Base-by-base conservation (phyloP, 2,329 filamentous ascomycete genomes). In the Epichloe elymi region DNA sequence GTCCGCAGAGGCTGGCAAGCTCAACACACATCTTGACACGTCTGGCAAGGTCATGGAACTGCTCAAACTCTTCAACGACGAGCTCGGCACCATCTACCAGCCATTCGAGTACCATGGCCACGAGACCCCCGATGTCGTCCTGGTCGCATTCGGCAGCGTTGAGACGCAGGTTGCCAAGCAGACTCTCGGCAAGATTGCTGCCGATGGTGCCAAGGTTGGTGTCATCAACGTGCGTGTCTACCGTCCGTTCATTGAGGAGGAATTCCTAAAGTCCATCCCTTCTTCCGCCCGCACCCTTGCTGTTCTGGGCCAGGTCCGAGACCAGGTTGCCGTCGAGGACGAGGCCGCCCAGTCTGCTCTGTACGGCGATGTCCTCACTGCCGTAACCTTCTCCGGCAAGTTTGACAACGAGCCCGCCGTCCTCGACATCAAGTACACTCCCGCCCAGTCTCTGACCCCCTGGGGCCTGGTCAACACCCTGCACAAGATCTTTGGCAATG, bases 101-200 rank as follows among this genome's bases (percentile, higher is more conserved):
- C 81, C 88, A 6, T 98, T 97, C 60, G 93, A 98, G 70, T 98
- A 98, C 71, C 79, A 85, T 61, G 93, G 93, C 23, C 88, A 97
- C 64, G 73, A 79, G 46, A 73, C 81, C 42, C 81, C 93, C 4
- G 86, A 91, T 57, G 82, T 83, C 10, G 88, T 98, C 15, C 73
- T 97, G 36, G 89, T 97, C 33, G 86, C 88, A 43, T 96, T 98
- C 60, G 93, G 93, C 59, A 95, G 88, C 54, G 81, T 90, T 5
- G 93, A 98, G 72, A 82, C 87, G 14, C 89, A 93, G 60, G 73
- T 97, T 54, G 82, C 88, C 52, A 83, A 85, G 57, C 88, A 96
- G 69, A 80, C 95, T 49, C 82, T 88, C 11, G 74, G 75, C 42
- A 81, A 83, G 40, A 74, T 97, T 45, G 79, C 86, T 33, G 76